These are phyloP conservation scores for Phalaenopsis equestris DNA, from an alignment of 106 monocot species.

Conservation along the genomic window DNA sequence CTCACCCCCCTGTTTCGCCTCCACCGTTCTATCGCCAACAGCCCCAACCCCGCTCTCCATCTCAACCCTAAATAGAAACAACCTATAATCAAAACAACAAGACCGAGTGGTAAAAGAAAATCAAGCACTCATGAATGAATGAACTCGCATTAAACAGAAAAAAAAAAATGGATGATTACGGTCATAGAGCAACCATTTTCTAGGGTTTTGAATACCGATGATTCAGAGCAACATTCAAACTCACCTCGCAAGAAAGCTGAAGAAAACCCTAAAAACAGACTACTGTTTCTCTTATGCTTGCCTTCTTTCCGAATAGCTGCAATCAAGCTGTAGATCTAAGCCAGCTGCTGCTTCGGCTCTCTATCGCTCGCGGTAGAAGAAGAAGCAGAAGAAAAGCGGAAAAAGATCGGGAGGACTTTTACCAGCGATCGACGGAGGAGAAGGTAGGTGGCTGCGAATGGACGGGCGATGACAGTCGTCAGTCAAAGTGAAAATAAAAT, in stretches of 20 bases:
- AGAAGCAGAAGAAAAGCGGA: not conserved
- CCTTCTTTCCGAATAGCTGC: not conserved
- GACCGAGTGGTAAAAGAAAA: not conserved
- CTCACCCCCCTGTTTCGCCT: not conserved
- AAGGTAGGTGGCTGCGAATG: not conserved
- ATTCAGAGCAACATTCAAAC: not conserved
- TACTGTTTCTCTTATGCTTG: not conserved
- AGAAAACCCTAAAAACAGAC: too few relatives aligned
- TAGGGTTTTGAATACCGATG: not conserved
- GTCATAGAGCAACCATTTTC: not conserved
- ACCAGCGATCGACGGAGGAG: not conserved
- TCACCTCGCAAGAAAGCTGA: not conserved
- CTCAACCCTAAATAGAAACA: not conserved
- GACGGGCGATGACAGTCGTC: not conserved
- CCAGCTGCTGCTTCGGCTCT: not conserved
- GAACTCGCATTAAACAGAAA: not conserved
- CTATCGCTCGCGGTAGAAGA: not conserved
- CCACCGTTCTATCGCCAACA: constrained; percentile 1
- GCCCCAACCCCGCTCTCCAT: constrained; percentile 23
- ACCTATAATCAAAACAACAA: not conserved
- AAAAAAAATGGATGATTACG: not conserved
- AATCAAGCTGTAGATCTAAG: not conserved
- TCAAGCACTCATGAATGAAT: not conserved
- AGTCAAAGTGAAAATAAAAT: too few relatives aligned
- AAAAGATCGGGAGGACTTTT: not conserved